Evolutionary conservation across 2,329 filamentous ascomycete species (phyloP).

Genomic region (Paracorniculantispora psalliotae): DNA sequence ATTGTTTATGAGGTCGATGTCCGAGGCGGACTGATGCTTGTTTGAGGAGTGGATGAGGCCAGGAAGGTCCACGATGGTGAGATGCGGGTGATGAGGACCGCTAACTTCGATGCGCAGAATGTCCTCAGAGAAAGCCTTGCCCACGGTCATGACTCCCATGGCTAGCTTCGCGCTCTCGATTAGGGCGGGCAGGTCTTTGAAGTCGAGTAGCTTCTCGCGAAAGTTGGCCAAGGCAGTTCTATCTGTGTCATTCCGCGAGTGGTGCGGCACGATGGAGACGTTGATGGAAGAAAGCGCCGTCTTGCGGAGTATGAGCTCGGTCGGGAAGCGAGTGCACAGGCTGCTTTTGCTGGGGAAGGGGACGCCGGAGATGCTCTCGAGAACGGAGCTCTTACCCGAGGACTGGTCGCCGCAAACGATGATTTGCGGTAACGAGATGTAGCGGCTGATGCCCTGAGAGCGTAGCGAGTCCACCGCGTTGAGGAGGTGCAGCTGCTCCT

Average conservation of each 20-base stretch:
- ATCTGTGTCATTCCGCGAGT: neutral
- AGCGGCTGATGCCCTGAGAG: slow-evolving; percentile 29
- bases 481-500: slow-evolving; percentile 24
- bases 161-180: slow-evolving; percentile 42
- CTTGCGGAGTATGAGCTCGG: slow-evolving; percentile 27
- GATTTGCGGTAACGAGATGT: slow-evolving; percentile 39
- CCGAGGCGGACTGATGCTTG: slow-evolving; percentile 28
- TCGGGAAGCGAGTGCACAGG: slow-evolving; percentile 52
- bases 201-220: slow-evolving; percentile 26
- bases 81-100: slow-evolving; percentile 24
- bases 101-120: slow-evolving; percentile 23
- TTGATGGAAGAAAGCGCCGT: slow-evolving; percentile 16
- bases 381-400: slow-evolving; percentile 51
- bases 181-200: slow-evolving; percentile 36
- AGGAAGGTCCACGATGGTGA: slow-evolving; percentile 45
- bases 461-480: slow-evolving; percentile 33
- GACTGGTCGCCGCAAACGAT: slow-evolving; percentile 53
- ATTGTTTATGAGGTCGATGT: slow-evolving; percentile 28
- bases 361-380: slow-evolving; percentile 52
- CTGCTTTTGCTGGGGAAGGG: slow-evolving; percentile 48
- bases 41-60: slow-evolving; percentile 36
- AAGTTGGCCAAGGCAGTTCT: neutral
- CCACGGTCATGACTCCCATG: slow-evolving; percentile 36
- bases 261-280: slow-evolving; percentile 20
- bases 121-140: slow-evolving; percentile 18